phyloP scores from a whole-genome alignment of 805 yeast species.

The Cyberlindnera maritima region DNA sequence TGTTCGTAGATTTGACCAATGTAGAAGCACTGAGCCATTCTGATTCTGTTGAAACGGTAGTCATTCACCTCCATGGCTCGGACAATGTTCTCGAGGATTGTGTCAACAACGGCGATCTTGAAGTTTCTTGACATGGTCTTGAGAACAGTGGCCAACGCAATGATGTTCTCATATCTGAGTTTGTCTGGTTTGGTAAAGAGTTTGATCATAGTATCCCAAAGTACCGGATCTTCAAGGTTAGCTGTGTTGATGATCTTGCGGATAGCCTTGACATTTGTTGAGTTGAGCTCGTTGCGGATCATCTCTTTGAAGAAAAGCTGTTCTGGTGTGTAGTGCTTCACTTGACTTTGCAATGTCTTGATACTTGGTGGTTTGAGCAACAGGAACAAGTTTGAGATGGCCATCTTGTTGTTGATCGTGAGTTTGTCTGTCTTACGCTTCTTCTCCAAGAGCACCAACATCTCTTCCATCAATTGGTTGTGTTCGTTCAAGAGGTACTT shows the following conservation, averaged over 20 bases:
- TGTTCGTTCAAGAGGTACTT: slow-evolving; percentile 60
- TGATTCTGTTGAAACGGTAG: slow-evolving; percentile 53
- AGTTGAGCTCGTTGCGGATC: slow-evolving; percentile 48
- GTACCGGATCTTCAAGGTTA: slow-evolving; percentile 43
- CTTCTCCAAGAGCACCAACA: slow-evolving; percentile 54
- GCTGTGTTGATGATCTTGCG: slow-evolving; percentile 39
- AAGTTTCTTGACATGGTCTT: slow-evolving; percentile 39
- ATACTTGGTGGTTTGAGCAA: slow-evolving; percentile 55
- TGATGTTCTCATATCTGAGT: slow-evolving; percentile 55
- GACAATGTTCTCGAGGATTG: slow-evolving; percentile 57
- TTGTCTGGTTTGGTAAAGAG: slow-evolving; percentile 60
- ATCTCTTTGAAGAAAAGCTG: slow-evolving; percentile 49
- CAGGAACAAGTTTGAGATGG: slow-evolving; percentile 54
- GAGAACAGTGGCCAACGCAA: slow-evolving; percentile 47
- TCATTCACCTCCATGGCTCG: slow-evolving; percentile 66
- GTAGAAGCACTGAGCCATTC: slow-evolving; percentile 61
- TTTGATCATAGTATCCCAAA: slow-evolving; percentile 32
- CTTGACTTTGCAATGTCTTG: slow-evolving; percentile 29
- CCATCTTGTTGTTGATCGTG: slow-evolving; percentile 52
- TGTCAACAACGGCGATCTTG: slow-evolving; percentile 52
- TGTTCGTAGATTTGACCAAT: slow-evolving; percentile 55
- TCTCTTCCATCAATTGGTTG: slow-evolving; percentile 54
- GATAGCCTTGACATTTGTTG: slow-evolving; percentile 34
- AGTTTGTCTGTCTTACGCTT: slow-evolving; percentile 48
- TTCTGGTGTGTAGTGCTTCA: slow-evolving; percentile 36